These are phyloP conservation scores for Lasiodiplodia gonubiensis DNA, from an alignment of 2,329 filamentous ascomycete species.

Conservation along the genomic window DNA sequence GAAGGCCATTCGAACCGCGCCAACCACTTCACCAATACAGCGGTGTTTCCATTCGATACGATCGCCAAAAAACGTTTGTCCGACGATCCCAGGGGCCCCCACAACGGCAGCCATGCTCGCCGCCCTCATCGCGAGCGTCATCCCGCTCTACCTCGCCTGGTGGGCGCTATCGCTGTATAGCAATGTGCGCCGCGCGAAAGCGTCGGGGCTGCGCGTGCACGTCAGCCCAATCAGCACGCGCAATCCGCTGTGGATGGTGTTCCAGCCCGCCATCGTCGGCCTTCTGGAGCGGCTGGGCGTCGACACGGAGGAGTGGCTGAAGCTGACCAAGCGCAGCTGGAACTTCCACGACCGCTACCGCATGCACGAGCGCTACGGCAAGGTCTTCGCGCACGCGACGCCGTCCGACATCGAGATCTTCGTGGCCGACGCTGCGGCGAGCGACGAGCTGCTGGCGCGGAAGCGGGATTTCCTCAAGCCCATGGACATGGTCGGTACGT, in stretches of 20 bases:
- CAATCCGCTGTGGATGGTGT: slow-evolving; percentile 13
- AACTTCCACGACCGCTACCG: slow-evolving; percentile 31
- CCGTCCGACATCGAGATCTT: slow-evolving; percentile 31
- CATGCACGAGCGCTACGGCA: slow-evolving; percentile 31
- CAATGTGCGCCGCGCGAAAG: background rate
- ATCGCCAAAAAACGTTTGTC: background rate
- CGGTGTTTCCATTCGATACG: background rate
- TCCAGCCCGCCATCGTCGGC: background rate
- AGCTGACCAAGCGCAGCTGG: slow-evolving; percentile 22
- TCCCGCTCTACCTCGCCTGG: slow-evolving; percentile 12
- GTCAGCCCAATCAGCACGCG: slow-evolving; percentile 9
- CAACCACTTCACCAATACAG: background rate
- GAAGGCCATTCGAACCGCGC: background rate
- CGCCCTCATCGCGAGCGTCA: slow-evolving; percentile 4
- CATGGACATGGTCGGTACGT: slow-evolving; percentile 19
- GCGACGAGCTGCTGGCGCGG: slow-evolving; percentile 30
- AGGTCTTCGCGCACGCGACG: slow-evolving; percentile 31
- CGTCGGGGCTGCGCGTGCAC: slow-evolving; percentile 2
- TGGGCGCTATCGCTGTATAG: background rate
- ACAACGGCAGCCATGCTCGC: background rate
- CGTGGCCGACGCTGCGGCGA: slow-evolving; percentile 30
- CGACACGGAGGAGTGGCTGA: background rate
- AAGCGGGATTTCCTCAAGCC: slow-evolving; percentile 19
- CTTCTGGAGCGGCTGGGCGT: background rate
- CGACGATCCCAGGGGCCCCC: background rate